phyloP scores from a whole-genome alignment of 1,284 basidiomycete species.

The Ustilago sp. region DNA sequence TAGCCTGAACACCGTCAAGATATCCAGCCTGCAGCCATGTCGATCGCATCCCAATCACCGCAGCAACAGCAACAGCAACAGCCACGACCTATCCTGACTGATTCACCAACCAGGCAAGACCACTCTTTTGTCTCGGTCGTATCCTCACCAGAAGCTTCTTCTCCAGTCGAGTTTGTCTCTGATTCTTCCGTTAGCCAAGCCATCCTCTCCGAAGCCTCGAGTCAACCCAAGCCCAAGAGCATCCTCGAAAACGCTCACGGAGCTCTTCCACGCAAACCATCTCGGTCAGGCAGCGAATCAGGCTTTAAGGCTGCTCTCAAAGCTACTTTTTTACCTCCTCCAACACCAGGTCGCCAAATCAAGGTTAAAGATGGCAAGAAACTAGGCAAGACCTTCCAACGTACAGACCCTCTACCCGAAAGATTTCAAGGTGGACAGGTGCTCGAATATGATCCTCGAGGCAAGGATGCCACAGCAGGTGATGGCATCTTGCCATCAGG shows the following conservation, averaged over 20 bases:
- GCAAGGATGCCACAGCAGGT: constrained; percentile 47
- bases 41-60: constrained; percentile 14
- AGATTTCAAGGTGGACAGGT: constrained; percentile 57
- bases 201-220: constrained; percentile 14
- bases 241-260: constrained; percentile 61
- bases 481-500: constrained; percentile 50
- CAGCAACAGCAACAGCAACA: constrained; percentile 6
- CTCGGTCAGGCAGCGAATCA: constrained; percentile 27
- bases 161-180: constrained; percentile 18
- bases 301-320: constrained; percentile 54
- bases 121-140: constrained; percentile 15
- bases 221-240: constrained; percentile 36
- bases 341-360: constrained; percentile 52
- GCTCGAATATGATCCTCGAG: constrained; percentile 57
- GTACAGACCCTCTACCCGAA: constrained; percentile 36
- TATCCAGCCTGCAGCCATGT: constrained; percentile 10
- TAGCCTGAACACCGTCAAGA: neutral
- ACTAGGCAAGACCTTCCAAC: constrained; percentile 58
- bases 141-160: constrained; percentile 20
- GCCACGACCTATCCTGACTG: constrained; percentile 5
- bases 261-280: constrained; percentile 27
- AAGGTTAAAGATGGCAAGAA: constrained; percentile 47
- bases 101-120: constrained; percentile 21
- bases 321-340: constrained; percentile 54
- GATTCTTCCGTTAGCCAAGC: constrained; percentile 17